phyloP scores from a whole-genome alignment of 2,329 filamentous ascomycete species.

The Fusarium sp. region DNA sequence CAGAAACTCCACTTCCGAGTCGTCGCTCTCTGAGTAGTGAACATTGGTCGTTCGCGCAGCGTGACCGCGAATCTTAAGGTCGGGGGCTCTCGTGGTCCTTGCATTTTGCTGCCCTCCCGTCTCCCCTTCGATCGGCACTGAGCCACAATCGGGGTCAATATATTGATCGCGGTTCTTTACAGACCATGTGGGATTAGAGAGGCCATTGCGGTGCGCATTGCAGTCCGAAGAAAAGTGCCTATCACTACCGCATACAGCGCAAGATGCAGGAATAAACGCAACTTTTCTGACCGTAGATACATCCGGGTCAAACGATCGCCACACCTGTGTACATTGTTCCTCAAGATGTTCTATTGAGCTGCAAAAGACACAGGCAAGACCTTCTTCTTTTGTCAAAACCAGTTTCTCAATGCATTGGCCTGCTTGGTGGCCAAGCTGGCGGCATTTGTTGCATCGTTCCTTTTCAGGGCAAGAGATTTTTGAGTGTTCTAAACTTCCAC shows the following conservation, averaged over 20 bases:
- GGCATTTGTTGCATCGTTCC: conserved; percentile 68
- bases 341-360: conserved; percentile 67
- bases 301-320: conserved; percentile 65
- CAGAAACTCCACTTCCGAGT: conserved; percentile 60
- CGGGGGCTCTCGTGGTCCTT: conserved; percentile 40
- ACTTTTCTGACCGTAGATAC: conserved; percentile 60
- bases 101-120: conserved; percentile 40
- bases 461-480: conserved; percentile 63
- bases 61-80: conserved; percentile 51
- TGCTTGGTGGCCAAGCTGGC: conserved; percentile 69
- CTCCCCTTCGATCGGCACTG: conserved; percentile 53
- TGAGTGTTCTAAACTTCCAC: conserved; percentile 59
- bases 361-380: conserved; percentile 71
- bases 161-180: conserved; percentile 61
- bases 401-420: conserved; percentile 68
- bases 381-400: conserved; percentile 62
- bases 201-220: conserved; percentile 40
- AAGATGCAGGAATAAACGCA: conserved; percentile 61
- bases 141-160: conserved; percentile 58
- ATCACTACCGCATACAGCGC: conserved; percentile 66
- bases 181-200: conserved; percentile 63
- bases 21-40: conserved; percentile 61
- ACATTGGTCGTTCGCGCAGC: conserved; percentile 53
- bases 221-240: conserved; percentile 71
- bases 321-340: conserved; percentile 68